A percentile compares a stretch with the other conserved stretches of the same genome.
Evolutionary conservation across 805 yeast genomes (phyloP).

Genomic region (Millerozyma acaciae): DNA sequence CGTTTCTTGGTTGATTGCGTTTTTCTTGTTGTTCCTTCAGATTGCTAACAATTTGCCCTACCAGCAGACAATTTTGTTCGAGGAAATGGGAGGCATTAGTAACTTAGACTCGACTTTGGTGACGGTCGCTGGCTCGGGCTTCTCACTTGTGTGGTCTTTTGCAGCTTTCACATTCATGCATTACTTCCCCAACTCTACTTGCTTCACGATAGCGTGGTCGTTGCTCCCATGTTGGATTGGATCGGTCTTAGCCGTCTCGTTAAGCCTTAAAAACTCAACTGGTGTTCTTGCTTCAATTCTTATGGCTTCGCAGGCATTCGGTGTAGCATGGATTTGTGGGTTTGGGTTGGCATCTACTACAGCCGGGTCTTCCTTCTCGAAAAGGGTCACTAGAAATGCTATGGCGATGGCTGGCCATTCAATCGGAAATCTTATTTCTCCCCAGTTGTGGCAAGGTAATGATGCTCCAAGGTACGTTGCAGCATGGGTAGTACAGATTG

Average conservation of each 20-base stretch:
- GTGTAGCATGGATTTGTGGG: conserved; percentile 34
- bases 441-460: conserved; percentile 50
- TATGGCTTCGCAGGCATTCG: conserved; percentile 44
- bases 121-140: conserved; percentile 52
- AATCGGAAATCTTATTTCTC: conserved; percentile 50
- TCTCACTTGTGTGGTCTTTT: conserved; percentile 37
- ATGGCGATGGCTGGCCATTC: conserved; percentile 44
- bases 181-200: conserved; percentile 33
- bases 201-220: conserved; percentile 31
- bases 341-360: conserved; percentile 28
- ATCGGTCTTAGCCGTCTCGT: conserved; percentile 41
- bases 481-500: conserved; percentile 52
- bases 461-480: conserved; percentile 38
- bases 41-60: conserved; percentile 52
- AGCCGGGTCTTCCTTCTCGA: conserved; percentile 45
- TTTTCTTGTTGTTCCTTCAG: conserved; percentile 41
- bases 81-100: conserved; percentile 38
- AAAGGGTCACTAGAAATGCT: conserved; percentile 45
- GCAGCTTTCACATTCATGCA: conserved; percentile 31
- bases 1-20: conserved; percentile 17
- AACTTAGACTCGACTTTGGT: conserved; percentile 48
- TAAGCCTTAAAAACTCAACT: conserved; percentile 42
- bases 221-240: conserved; percentile 43
- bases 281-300: conserved; percentile 42
- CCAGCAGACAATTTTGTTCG: conserved; percentile 48